These are phyloP conservation scores for Saccharomycopsis hybrid DNA, from an alignment of 1,139 yeast genomes.

Conservation along the genomic window DNA sequence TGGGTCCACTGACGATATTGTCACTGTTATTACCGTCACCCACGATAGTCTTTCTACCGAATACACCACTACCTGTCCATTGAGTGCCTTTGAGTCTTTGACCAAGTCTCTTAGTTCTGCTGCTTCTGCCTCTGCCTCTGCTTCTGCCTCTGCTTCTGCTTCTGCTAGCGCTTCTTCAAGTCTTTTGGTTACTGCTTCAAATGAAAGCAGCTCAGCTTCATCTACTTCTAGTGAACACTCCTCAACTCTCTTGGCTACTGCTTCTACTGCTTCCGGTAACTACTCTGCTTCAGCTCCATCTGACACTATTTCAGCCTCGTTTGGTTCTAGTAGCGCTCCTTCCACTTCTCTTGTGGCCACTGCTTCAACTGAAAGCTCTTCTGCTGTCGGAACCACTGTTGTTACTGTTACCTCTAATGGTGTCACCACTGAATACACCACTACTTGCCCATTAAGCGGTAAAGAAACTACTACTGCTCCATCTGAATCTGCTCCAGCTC, in stretches of 20 bases:
- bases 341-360: background rate
- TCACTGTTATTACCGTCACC: background rate
- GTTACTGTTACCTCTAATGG: constrained; percentile 26
- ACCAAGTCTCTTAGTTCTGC: background rate
- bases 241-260: background rate
- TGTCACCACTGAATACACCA: constrained; percentile 14
- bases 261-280: constrained; percentile 29
- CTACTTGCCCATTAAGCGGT: constrained; percentile 14
- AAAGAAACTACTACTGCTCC: background rate
- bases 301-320: no score
- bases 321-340: constrained; percentile 26
- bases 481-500: no score
- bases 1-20: background rate
- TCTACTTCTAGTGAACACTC: background rate
- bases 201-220: background rate
- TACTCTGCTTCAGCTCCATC: constrained; percentile 38
- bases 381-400: constrained; percentile 7
- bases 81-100: constrained; percentile 1
- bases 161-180: constrained; percentile 1
- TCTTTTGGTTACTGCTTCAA: background rate
- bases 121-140: constrained; percentile 5
- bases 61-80: constrained; percentile 16
- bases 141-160: background rate
- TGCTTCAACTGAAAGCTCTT: background rate
- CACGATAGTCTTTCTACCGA: background rate